Evolutionary conservation across 2,329 filamentous ascomycete species (phyloP), one percentile per base, ranked within the genome.

Genomic region (Alternaria solani): DNA sequence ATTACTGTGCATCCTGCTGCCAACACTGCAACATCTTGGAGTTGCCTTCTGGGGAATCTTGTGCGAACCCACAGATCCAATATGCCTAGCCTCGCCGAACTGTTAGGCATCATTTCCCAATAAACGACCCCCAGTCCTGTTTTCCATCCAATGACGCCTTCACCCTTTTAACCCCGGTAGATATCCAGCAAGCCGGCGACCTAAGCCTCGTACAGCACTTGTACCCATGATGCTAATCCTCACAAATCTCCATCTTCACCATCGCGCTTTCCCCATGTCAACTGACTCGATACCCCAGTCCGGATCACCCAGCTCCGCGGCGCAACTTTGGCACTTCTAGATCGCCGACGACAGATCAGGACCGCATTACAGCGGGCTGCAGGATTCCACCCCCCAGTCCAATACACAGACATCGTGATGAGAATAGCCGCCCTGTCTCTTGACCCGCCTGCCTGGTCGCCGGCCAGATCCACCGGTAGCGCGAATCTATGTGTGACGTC

Each of bases 231-330:
- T 47, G 25, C 43, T 20, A 41, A 48, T 36, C 38, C 16, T 49
- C 20, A 46, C 1, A 39, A 56, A 23, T 32, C 12, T 44, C 57
- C 38, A 30, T 49, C 14, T 53, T 56, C 43, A 41, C 38, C 11
- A 46, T 49, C 39, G 20, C 16, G 26, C 41, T 38, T 51, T 11
- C 34, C 34, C 39, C 46, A 59, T 59, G 30, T 8, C 30, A 14
- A 36, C 30, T 59, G 57, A 59, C 57, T 59, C 57, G 30, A 38
- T 9, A 49, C 52, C 52, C 57, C 34, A 23, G 57, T 51, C 57
- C 52, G 57, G 44, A 56, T 59, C 57, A 51, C 12, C 52, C 52
- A 56, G n/a, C n/a, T 48, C 57, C 57, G 57, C 57, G 52, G 39
- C 51, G 30, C 51, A 55, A 41, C 44, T 32, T 26, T 43, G 44